phyloP scores from a whole-genome alignment of 768 basidiomycete species.

The Suillus decipiens region DNA sequence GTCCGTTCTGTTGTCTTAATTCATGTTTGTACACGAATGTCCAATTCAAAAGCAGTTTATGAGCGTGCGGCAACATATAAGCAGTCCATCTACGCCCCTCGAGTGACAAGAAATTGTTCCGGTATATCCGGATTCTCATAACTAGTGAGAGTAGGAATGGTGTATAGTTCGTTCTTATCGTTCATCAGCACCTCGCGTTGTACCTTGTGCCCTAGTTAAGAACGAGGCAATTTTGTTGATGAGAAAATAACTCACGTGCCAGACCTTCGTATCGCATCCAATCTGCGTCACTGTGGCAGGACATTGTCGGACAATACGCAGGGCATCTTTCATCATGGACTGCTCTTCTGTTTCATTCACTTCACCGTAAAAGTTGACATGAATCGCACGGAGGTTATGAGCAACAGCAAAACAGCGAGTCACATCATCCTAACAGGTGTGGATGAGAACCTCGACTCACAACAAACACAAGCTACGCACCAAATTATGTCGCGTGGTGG shows the following conservation, averaged over 20 bases:
- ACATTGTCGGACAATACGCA: conserved; percentile 51
- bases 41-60: not conserved
- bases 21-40: not conserved
- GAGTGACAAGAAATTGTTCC: conserved; percentile 70
- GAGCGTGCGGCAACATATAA: not conserved
- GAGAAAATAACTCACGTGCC: conserved; percentile 52
- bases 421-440: conserved; percentile 19
- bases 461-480: conserved; percentile 34
- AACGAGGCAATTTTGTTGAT: not conserved
- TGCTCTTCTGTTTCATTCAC: conserved; percentile 20
- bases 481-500: conserved; percentile 46
- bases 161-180: conserved; percentile 40
- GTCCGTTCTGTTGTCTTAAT: too few relatives aligned
- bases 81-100: conserved; percentile 18
- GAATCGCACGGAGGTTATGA: conserved; percentile 52
- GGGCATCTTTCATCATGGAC: conserved; percentile 36
- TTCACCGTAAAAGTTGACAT: conserved; percentile 53
- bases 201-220: conserved; percentile 40
- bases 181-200: conserved; percentile 38
- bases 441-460: not conserved
- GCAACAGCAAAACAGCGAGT: conserved; percentile 43
- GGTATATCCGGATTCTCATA: conserved; percentile 71
- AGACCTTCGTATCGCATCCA: conserved; percentile 69
- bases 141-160: conserved; percentile 42
- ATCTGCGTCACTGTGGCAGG: conserved; percentile 56